Evolutionary conservation across 495 filamentous ascomycete genomes (phyloP).

Genomic region (Talaromyces proteolyticus): DNA sequence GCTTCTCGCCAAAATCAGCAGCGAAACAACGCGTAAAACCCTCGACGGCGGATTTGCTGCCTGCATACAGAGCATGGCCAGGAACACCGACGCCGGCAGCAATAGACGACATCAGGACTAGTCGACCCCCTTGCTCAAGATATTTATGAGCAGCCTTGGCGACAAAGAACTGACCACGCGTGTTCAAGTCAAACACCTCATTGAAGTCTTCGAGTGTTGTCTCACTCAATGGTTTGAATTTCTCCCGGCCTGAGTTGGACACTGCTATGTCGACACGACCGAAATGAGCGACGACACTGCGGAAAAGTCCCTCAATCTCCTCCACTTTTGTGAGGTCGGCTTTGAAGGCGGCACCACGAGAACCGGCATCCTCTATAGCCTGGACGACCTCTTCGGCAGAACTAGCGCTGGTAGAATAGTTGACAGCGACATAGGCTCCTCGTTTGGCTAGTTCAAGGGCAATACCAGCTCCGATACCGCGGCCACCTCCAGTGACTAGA

Average conservation of each 20-base stretch:
- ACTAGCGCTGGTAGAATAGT: constrained; percentile 61
- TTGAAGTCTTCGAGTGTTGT: constrained; percentile 73
- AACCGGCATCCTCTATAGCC: constrained; percentile 53
- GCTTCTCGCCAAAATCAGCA: constrained; percentile 63
- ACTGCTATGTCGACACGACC: constrained; percentile 68
- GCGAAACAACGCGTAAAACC: constrained; percentile 73
- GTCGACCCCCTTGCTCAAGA: constrained; percentile 57
- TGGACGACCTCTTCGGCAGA: constrained; percentile 58
- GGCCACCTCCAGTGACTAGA: constrained; percentile 65
- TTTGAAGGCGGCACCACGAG: constrained; percentile 61
- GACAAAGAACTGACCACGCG: constrained; percentile 77
- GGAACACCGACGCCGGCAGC: constrained; percentile 55
- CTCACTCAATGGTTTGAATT: constrained; percentile 49
- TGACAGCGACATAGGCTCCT: constrained; percentile 68
- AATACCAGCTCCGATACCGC: constrained; percentile 70
- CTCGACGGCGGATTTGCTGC: constrained; percentile 71
- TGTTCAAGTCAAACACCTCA: constrained; percentile 70
- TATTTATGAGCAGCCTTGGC: constrained; percentile 69
- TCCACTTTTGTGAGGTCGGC: constrained; percentile 66
- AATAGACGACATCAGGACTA: constrained; percentile 54
- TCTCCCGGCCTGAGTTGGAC: constrained; percentile 52
- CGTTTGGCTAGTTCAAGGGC: constrained; percentile 70
- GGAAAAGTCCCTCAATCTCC: constrained; percentile 59
- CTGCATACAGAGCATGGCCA: constrained; percentile 71
- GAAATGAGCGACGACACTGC: constrained; percentile 57